Conservation (phyloP, 169 alveolate species). For the Plasmodium ovale region DNA sequence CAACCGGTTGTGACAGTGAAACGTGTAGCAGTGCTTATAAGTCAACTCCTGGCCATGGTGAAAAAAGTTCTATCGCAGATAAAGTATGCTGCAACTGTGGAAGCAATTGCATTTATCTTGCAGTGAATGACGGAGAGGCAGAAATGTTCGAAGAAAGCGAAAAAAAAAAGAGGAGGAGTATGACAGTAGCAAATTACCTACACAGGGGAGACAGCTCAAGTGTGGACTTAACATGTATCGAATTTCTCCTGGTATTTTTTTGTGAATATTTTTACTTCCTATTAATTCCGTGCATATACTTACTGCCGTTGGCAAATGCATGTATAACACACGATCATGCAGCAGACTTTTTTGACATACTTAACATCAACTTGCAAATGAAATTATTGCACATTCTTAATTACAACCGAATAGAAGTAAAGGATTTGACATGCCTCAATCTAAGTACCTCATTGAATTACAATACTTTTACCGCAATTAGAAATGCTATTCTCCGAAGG, state of each 20-base stretch:
- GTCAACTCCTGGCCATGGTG: neutral
- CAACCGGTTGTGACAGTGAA: neutral
- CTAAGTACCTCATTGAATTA: neutral
- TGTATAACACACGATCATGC: constrained; percentile 53
- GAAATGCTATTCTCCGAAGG: neutral
- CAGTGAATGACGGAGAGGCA: too few relatives aligned
- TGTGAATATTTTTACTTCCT: constrained; percentile 54
- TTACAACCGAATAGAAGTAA: constrained; percentile 31
- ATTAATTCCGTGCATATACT: constrained; percentile 39
- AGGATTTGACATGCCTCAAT: constrained; percentile 7
- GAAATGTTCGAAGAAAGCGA: neutral
- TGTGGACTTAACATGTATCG: constrained; percentile 18
- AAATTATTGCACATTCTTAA: constrained; percentile 35
- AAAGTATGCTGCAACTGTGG: too few relatives aligned
- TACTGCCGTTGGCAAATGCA: constrained; percentile 28
- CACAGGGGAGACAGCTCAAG: neutral
- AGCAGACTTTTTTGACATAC: constrained; percentile 17
- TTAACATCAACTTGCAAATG: constrained; percentile 28
- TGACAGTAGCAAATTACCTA: neutral
- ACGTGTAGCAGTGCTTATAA: neutral
- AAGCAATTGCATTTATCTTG: too few relatives aligned
- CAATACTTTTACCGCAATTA: neutral
- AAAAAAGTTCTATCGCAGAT: too few relatives aligned
- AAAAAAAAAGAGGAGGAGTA: neutral
- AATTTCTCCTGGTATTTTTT: constrained; percentile 16